These are phyloP conservation scores for Zygoascus biomembranicola DNA, from an alignment of 805 yeast genomes.

Conservation along the genomic window DNA sequence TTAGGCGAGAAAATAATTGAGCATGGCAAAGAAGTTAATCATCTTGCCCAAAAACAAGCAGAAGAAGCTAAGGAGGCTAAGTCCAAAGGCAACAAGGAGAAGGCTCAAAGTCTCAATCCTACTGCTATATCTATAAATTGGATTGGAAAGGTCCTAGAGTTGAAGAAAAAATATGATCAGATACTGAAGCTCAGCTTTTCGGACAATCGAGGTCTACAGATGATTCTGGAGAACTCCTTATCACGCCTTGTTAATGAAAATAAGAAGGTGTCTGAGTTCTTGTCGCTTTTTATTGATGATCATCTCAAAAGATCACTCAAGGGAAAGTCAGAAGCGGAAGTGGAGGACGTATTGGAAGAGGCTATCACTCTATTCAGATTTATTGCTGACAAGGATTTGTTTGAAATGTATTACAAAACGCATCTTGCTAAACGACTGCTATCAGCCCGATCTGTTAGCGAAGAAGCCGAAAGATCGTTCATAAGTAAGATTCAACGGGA, in stretches of 20 bases:
- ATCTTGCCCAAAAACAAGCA: slow-evolving; percentile 13
- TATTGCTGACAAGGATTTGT: slow-evolving; percentile 74
- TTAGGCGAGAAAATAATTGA: slow-evolving; percentile 38
- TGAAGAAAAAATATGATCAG: slow-evolving; percentile 42
- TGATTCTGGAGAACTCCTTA: slow-evolving; percentile 52
- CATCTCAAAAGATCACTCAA: slow-evolving; percentile 42
- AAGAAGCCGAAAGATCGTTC: slow-evolving; percentile 62
- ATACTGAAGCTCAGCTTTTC: slow-evolving; percentile 44
- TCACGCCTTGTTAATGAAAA: slow-evolving; percentile 50
- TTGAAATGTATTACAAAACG: slow-evolving; percentile 75
- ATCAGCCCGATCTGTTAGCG: slow-evolving; percentile 37
- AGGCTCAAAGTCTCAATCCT: slow-evolving; percentile 18
- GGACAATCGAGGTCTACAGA: slow-evolving; percentile 41
- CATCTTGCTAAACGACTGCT: slow-evolving; percentile 77
- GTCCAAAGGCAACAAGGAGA: slow-evolving; percentile 6
- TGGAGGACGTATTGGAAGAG: slow-evolving; percentile 41
- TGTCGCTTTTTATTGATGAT: slow-evolving; percentile 54
- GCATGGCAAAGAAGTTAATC: slow-evolving; percentile 38
- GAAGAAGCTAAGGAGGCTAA: slow-evolving; percentile 14
- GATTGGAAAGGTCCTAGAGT: slow-evolving; percentile 49
- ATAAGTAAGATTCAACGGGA: slow-evolving; percentile 64
- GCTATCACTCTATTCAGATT: slow-evolving; percentile 58
- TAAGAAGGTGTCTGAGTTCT: slow-evolving; percentile 42
- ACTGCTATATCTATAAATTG: slow-evolving; percentile 56
- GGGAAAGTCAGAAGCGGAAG: slow-evolving; percentile 38